Base-by-base conservation (phyloP, 1,284 basidiomycete genomes). In the Lentinula novae-zelandiae region DNA sequence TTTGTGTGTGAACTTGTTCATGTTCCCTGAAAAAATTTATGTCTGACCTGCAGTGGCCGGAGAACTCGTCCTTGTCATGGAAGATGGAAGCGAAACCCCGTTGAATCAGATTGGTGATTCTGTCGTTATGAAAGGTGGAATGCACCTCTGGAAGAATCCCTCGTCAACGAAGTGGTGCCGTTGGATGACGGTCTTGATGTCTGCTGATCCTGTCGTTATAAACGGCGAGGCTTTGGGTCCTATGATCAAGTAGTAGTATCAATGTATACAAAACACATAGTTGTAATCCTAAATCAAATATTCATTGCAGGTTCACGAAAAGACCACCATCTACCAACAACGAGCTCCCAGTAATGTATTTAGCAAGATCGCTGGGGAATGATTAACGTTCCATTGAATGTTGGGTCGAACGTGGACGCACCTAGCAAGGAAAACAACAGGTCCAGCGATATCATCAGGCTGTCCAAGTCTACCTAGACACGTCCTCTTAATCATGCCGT, bases 311-410 rank as follows among this genome's bases (percentile, higher is more conserved):
- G 64, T 91, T 91, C 39, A 92, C 90, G 64, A 92, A 90, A 34
- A 88, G 76, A 0, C 90, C 91, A 5, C 90, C 90, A 68, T 93
- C 91, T 0, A 91, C 90, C 2, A 93, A 75, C 13, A 93, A 72
- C 17, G 83, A 83, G 31, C 59, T 53, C 85, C 81, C 88, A 0
- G 87, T 90, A 55, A 89, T 82, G 70, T 92, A 93, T 66, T 82
- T 83, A 2, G 89, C 87, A 64, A 92, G 76, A 66, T 92, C 89
- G 66, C 84, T 87, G 17, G 1, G 31, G 4, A n/a, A 42, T 15
- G 5, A n/a, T 44, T 7, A 44, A 12, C 12, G 4, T 36, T 48
- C 15, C 17, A 57, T 44, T 0, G 0, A n/a, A 8, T 5, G n/a
- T 12, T 31, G 20, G n/a, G 15, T 9, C 17, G 10, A 10, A 17